Conservation (phyloP, 2,329 filamentous ascomycete genomes). For the Fusarium stilboides region DNA sequence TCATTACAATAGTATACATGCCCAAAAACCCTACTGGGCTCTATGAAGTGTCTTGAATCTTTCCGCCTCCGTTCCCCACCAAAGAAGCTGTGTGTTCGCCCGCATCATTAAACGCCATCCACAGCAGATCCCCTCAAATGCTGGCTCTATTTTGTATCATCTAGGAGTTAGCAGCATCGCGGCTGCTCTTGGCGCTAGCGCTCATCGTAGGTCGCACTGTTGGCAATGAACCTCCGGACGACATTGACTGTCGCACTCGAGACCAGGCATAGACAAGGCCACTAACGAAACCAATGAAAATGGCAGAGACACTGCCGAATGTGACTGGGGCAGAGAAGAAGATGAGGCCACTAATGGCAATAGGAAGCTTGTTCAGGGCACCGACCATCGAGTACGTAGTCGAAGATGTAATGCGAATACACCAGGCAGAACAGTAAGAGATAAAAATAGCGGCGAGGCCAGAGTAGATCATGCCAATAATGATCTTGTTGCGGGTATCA, state of each 20-base stretch:
- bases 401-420: slow-evolving; percentile 95
- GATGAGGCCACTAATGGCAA: slow-evolving; percentile 90
- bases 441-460: slow-evolving; percentile 96
- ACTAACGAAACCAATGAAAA: slow-evolving; percentile 90
- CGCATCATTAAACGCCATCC: slow-evolving; percentile 2
- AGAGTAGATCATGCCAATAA: slow-evolving; percentile 93
- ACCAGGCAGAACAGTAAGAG: slow-evolving; percentile 99
- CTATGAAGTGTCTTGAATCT: slow-evolving; percentile 3
- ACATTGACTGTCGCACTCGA: slow-evolving; percentile 79
- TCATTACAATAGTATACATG: slow-evolving; percentile 38
- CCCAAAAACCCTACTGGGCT: slow-evolving; percentile 12
- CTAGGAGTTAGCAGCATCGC: slow-evolving; percentile 81
- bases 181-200: slow-evolving; percentile 91
- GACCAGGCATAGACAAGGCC: slow-evolving; percentile 85
- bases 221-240: slow-evolving; percentile 76
- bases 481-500: slow-evolving; percentile 83
- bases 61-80: background rate
- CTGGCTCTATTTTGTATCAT: background rate
- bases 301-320: slow-evolving; percentile 91
- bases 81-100: background rate
- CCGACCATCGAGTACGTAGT: slow-evolving; percentile 99
- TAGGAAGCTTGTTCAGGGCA: slow-evolving; percentile 96
- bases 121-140: background rate
- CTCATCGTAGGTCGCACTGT: slow-evolving; percentile 81
- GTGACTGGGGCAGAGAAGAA: slow-evolving; percentile 98